phyloP scores from a whole-genome alignment of 176 grass and related monocot species.

The Eremochloa ophiuroides region DNA sequence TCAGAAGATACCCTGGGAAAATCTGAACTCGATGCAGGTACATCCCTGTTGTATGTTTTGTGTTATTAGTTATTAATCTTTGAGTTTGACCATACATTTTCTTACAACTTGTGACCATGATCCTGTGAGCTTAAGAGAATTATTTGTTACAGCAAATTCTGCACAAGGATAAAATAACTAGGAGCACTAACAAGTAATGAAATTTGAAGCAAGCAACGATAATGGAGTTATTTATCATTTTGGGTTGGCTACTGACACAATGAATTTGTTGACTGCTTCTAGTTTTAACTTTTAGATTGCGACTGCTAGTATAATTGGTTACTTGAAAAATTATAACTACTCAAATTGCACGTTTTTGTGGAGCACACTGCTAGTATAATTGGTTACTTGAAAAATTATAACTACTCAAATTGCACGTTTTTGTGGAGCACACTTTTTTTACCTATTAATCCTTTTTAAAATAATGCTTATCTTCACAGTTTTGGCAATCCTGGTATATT shows the following conservation, averaged over 20 bases:
- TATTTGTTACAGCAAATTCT: slow-evolving; percentile 7
- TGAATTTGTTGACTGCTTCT: not conserved
- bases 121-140: not conserved
- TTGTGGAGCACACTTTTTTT: not conserved
- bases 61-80: not conserved
- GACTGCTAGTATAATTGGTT: not conserved
- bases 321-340: not conserved
- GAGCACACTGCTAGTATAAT: not conserved
- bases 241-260: not conserved
- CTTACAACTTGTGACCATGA: slow-evolving; percentile 5
- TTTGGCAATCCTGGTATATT: not conserved
- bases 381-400: not conserved
- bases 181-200: not conserved
- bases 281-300: not conserved
- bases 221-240: not conserved
- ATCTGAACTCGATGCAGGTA: slow-evolving; percentile 98
- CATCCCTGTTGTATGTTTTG: not conserved
- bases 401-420: not conserved
- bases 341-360: not conserved
- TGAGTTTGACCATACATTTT: not conserved
- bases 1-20: slow-evolving; percentile 97
- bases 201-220: not conserved
- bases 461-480: not conserved
- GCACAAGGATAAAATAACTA: not conserved
- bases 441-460: not conserved